Evolutionary conservation across 1,139 yeast species (phyloP), one percentile per base, ranked within the genome.

Genomic region (Debaryomyces singareniensis): DNA sequence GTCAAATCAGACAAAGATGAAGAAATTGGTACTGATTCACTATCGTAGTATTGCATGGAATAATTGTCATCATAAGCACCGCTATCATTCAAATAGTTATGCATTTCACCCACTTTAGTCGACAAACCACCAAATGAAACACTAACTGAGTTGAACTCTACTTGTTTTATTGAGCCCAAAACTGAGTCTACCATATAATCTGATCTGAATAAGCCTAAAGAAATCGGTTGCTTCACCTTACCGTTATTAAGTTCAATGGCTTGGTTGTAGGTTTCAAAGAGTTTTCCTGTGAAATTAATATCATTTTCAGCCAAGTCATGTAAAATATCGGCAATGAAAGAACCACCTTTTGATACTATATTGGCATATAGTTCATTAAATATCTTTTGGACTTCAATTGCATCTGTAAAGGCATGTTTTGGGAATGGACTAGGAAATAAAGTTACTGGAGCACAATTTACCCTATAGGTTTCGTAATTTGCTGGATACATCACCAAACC

Each of bases 51-150:
- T 22, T 45, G 39, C 22, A 51, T 49, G 3, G 64, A 61, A 24
- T 58, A 60, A 13, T 47, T 40, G 10, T 47, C 39, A 31, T 65
- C 67, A 43, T 80, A 82, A 10, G 54, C 54, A 4, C 86, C 87
- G 7, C 63, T 49, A 5, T 58, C 51, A 45, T 81, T 80, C 47
- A 81, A 58, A 44, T 68, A 84, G 22, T 68, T 58, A 53, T 91
- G 98, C 36, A 85, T 61, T 44, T 74, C 67, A 13, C 94, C 84
- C 13, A 86, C 89, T 49, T 80, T 82, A 10, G 86, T 56, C 1
- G 96, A 81, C 32, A 91, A 66, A 0, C 95, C 96, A 14, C 95
- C 96, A 63, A 91, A 91, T 1, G 97, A 87, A 2, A 91, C 95
- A 45, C 96, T 82, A 3, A 91, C 89, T 1, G 98, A 87, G 55